Evolutionary conservation across 192 early-diverging fungal genomes (phyloP).

Genomic region (Paraglomus brasilianum): DNA sequence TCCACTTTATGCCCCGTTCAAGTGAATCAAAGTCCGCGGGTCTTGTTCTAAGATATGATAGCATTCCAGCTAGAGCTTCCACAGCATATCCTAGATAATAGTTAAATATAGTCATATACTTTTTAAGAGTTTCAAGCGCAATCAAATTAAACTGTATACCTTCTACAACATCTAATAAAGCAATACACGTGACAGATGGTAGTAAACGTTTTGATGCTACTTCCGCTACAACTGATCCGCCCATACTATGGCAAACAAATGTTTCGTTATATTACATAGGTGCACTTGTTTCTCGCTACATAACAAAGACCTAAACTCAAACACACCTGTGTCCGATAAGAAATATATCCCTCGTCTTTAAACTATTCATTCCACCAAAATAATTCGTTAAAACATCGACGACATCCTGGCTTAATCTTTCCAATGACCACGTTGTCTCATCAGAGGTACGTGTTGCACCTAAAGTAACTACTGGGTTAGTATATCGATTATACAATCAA

Average conservation of each 20-base stretch:
- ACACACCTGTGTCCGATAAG: slow-evolving; percentile 77
- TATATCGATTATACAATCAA: neutral
- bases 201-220: slow-evolving; percentile 53
- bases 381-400: slow-evolving; percentile 45
- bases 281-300: neutral
- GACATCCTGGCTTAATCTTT: slow-evolving; percentile 59
- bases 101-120: slow-evolving; percentile 1
- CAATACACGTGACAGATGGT: slow-evolving; percentile 56
- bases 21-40: slow-evolving; percentile 49
- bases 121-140: neutral
- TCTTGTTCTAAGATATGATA: slow-evolving; percentile 43
- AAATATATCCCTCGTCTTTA: slow-evolving; percentile 51
- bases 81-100: slow-evolving; percentile 48
- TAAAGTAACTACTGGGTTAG: slow-evolving; percentile 24
- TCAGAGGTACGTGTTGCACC: slow-evolving; percentile 47
- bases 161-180: slow-evolving; percentile 79
- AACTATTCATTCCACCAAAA: slow-evolving; percentile 40
- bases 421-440: slow-evolving; percentile 55
- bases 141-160: slow-evolving; percentile 41
- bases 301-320: neutral
- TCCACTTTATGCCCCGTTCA: slow-evolving; percentile 57
- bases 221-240: slow-evolving; percentile 72
- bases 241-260: slow-evolving; percentile 55
- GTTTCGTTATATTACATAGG: neutral
- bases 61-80: slow-evolving; percentile 54